Evolutionary conservation across 805 yeast species (phyloP), one percentile per base, ranked within the genome.

Genomic region (Lachancea waltii): DNA sequence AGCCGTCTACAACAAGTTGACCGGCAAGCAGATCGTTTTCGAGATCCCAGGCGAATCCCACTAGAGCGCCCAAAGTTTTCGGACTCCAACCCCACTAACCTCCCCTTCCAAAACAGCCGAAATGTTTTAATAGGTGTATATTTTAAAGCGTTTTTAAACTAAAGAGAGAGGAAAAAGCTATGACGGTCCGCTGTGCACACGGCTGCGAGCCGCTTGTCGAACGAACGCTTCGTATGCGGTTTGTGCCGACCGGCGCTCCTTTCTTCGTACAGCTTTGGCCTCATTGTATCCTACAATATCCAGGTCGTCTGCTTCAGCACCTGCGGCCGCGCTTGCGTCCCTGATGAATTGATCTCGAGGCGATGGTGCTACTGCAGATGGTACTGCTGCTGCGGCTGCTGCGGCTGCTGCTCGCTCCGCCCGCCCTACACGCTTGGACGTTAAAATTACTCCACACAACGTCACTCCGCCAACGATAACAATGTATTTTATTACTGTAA

Each of bases 21-120:
- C 98, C 65, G 98, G 98, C 77, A 90, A 92, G 82, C 95, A 89
- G 75, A 96, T 92, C 75, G 92, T 87, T 63, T 90, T 90, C 68
- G 97, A 90, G 82, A 85, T 90, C 64, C 85, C 85, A 70, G 54
- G 62, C 45, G 65, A 60, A 53, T 58, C 63, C 44, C 62, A 60
- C 52, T 60, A 60, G 53, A 46, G 46, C 14, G n/a, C 17, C n/a
- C n/a, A n/a, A n/a, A n/a, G n/a, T n/a, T n/a, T n/a, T n/a, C n/a
- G n/a, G n/a, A n/a, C n/a, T n/a, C n/a, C n/a, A n/a, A n/a, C n/a
- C n/a, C n/a, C n/a, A n/a, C n/a, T n/a, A n/a, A n/a, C 13, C 31
- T 25, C 37, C 37, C 15, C 25, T 19, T 23, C 23, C 39, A 35
- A 40, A 34, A 32, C 29, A 40, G 17, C 43, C 37, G 38, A 44